Conservation (phyloP, 208 protist species). For the Trypanosoma congolense region DNA sequence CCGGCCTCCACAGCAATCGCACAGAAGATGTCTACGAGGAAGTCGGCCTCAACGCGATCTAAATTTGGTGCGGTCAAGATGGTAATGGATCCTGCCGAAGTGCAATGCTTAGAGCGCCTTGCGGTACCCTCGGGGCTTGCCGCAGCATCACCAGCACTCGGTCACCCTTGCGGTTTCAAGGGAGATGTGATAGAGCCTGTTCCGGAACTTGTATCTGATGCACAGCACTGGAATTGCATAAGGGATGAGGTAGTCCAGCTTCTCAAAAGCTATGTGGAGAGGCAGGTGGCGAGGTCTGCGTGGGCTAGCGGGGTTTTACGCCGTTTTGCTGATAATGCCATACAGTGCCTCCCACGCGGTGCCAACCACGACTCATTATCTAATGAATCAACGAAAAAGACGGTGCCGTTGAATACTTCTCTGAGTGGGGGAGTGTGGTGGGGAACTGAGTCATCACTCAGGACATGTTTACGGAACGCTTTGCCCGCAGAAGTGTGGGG, state of each 20-base stretch:
- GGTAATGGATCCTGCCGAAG: background rate
- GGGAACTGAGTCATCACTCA: background rate
- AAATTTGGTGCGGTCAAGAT: constrained; percentile 22
- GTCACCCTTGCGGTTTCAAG: background rate
- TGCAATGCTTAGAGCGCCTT: background rate
- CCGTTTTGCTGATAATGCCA: background rate
- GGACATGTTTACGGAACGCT: background rate
- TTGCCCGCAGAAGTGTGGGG: background rate
- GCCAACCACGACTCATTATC: background rate
- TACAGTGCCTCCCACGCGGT: background rate
- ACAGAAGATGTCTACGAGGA: constrained; percentile 3
- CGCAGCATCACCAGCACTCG: no score
- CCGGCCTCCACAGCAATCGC: background rate
- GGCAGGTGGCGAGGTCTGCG: background rate
- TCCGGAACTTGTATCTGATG: background rate
- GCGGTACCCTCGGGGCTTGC: no score
- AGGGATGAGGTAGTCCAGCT: background rate
- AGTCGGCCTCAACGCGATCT: background rate
- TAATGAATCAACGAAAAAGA: background rate
- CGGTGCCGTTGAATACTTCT: background rate
- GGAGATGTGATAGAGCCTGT: background rate
- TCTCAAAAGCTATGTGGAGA: background rate
- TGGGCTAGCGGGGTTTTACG: constrained; percentile 1
- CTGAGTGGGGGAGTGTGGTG: no score
- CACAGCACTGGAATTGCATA: background rate